Percentiles rank a stretch among this genome's conserved stretches.
Evolutionary conservation across 352 stramenopile species (phyloP).

Genomic region (Phytopythium mirpurense): DNA sequence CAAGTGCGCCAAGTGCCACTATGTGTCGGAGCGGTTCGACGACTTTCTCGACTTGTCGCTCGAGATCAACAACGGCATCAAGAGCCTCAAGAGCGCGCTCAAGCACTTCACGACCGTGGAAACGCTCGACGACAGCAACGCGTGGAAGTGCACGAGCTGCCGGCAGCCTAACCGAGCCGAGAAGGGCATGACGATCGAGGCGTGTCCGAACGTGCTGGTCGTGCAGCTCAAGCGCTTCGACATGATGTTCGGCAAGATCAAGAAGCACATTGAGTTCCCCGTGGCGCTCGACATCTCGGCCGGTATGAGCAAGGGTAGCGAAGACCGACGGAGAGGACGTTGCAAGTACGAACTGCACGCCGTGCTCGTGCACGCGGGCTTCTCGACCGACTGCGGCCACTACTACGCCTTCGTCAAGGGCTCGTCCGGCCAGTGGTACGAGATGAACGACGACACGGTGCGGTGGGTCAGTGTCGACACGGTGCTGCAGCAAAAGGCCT

Average conservation of each 20-base stretch:
- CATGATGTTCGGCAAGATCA: constrained; percentile 84
- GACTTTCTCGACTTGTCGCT: constrained; percentile 88
- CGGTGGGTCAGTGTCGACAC: constrained; percentile 84
- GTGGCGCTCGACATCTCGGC: constrained; percentile 58
- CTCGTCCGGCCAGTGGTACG: constrained; percentile 87
- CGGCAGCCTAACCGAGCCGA: constrained; percentile 68
- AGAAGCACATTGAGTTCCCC: constrained; percentile 80
- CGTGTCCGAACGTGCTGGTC: constrained; percentile 82
- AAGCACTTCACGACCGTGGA: constrained; percentile 81
- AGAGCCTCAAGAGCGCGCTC: constrained; percentile 66
- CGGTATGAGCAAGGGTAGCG: constrained; percentile 46
- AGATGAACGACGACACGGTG: constrained; percentile 90
- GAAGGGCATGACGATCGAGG: constrained; percentile 80
- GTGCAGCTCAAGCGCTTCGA: constrained; percentile 91
- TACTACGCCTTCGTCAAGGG: constrained; percentile 90
- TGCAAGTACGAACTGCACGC: constrained; percentile 73
- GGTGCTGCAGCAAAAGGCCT: constrained; percentile 84
- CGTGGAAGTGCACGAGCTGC: constrained; percentile 84
- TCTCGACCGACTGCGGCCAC: constrained; percentile 87
- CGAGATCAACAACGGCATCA: constrained; percentile 76
- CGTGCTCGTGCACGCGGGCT: constrained; percentile 84
- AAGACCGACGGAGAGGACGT: constrained; percentile 41
- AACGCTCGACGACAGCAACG: constrained; percentile 77
- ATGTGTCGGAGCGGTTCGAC: constrained; percentile 76
- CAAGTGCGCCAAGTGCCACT: constrained; percentile 81